Evolutionary conservation across 2,329 filamentous ascomycete species (phyloP).

Genomic region (Pseudocercospora fuligena): DNA sequence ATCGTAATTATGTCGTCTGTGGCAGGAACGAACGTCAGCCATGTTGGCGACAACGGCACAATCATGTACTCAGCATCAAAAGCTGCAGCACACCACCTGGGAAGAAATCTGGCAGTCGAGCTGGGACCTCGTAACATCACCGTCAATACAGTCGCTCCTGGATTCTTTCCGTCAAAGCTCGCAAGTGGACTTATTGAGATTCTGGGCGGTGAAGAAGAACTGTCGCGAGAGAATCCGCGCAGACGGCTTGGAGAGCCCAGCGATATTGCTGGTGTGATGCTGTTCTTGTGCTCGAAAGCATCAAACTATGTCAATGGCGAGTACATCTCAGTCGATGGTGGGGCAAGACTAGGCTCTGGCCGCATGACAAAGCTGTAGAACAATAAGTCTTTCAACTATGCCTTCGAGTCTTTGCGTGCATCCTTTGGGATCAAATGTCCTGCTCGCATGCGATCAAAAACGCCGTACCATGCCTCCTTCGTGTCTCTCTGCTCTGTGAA

Average conservation of each 20-base stretch:
- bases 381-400: background rate
- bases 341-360: slow-evolving; percentile 41
- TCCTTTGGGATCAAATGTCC: slow-evolving; percentile 47
- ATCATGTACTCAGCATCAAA: slow-evolving; percentile 86
- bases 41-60: slow-evolving; percentile 71
- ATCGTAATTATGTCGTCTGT: slow-evolving; percentile 84
- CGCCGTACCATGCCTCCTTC: slow-evolving; percentile 45
- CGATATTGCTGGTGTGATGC: slow-evolving; percentile 76
- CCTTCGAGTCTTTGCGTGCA: slow-evolving; percentile 12
- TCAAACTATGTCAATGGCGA: slow-evolving; percentile 73
- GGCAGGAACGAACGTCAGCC: slow-evolving; percentile 75
- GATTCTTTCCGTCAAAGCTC: slow-evolving; percentile 72
- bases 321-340: slow-evolving; percentile 71
- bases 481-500: slow-evolving; percentile 50
- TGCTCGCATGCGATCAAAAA: slow-evolving; percentile 52
- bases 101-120: slow-evolving; percentile 79
- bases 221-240: slow-evolving; percentile 67
- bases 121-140: slow-evolving; percentile 79
- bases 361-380: slow-evolving; percentile 33
- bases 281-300: slow-evolving; percentile 71
- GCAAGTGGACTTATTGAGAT: slow-evolving; percentile 72
- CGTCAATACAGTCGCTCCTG: slow-evolving; percentile 71
- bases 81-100: slow-evolving; percentile 82
- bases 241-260: slow-evolving; percentile 69
- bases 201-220: slow-evolving; percentile 67